Base-by-base conservation (phyloP, 306 rosid genomes). In the Ormosia semicastrata region DNA sequence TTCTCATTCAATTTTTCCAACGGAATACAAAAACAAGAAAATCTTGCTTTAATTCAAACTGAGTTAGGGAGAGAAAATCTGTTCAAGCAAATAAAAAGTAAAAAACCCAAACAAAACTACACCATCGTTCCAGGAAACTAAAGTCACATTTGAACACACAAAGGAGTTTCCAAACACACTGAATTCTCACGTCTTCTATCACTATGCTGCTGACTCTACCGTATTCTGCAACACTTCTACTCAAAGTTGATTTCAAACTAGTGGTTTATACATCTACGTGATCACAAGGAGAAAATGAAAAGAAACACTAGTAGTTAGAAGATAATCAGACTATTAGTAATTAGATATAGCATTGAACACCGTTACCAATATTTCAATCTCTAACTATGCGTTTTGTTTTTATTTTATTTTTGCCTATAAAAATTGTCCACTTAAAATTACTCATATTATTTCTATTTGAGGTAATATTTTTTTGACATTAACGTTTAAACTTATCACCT, bases 241-340 rank as follows among this genome's bases (percentile, higher is more conserved):
- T 71, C 75, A 3, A 52, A 62, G 70, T 77, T 71, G 58, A 80
- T 53, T 83, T 71, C 83, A 33, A 18, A 43, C 54, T 32, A 64
- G 39, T 40, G 14, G 37, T 10, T 73, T 72, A 14, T 29, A 72
- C 24, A 6, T 52, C 49, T n/a, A 50, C 46, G 3, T 43, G 36
- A 49, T 40, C 4, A 50, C 10, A 3, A 2, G 0, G 7, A 18
- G 5, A 41, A 50, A 24, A n/a, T 2, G 4, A 36, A 47, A 65
- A 65, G n/a, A 39, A 39, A 49, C 4, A 8, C 8, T 46, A 41
- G 34, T 43, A 43, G 11, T 30, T 56, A 52, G 50, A 77, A 52
- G 32, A 36, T 18, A 76, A 46, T 73, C 15, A 3, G 24, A 29
- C 59, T 7, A 7, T 71, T n/a, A 32, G 46, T 32, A 54, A 52